A percentile compares a stretch with the other conserved stretches of the same genome.
These are phyloP conservation scores for Stephania yunnanensis DNA, from an alignment of 164 flowering plant species.

Conservation along the genomic window DNA sequence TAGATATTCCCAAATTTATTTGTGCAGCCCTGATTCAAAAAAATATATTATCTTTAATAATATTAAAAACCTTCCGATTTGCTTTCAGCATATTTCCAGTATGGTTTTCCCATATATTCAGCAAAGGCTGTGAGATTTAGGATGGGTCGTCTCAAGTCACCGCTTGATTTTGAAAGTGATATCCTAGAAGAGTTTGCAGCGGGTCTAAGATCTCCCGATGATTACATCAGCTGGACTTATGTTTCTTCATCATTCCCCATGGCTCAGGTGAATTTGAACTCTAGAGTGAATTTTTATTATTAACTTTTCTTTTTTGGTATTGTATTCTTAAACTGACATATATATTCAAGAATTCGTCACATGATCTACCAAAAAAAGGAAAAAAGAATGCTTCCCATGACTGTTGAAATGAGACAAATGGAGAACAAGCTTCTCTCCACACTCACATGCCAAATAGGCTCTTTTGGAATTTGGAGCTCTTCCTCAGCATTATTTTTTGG, in stretches of 20 bases:
- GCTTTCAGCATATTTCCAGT: conserved; percentile 42
- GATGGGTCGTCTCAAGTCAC: conserved; percentile 32
- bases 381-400: neutral
- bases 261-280: conserved; percentile 31
- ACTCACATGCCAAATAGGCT: no score
- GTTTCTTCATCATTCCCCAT: conserved; percentile 41
- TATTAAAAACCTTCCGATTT: conserved; percentile 6
- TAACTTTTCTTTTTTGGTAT: neutral
- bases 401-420: neutral
- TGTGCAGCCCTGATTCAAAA: neutral
- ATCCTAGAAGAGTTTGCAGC: conserved; percentile 8
- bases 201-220: conserved; percentile 12
- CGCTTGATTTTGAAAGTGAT: conserved; percentile 10
- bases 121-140: conserved; percentile 43
- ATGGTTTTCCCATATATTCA: conserved; percentile 45
- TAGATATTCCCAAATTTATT: neutral
- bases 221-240: conserved; percentile 36
- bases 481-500: no score
- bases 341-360: neutral
- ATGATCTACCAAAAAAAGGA: no score
- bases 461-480: no score
- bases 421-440: neutral
- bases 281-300: neutral
- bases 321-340: neutral
- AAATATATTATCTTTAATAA: neutral